A percentile compares a stretch with the other conserved stretches of the same genome.
phyloP scores from a whole-genome alignment of 2,329 filamentous ascomycete species.

The Spiromastix sp. region DNA sequence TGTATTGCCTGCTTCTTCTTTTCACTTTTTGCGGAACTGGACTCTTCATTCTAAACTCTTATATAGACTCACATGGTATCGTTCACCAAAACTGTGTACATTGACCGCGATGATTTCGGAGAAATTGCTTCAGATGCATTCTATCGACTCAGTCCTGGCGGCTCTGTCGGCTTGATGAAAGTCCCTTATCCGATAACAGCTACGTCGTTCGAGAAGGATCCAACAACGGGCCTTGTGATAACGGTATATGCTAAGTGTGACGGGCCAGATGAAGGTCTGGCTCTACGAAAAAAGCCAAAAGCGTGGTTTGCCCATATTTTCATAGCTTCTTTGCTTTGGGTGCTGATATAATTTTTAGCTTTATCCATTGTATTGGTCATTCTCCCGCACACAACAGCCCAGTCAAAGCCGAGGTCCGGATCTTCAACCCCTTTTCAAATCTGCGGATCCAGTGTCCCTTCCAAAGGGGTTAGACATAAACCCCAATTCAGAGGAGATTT shows the following conservation, averaged over 20 bases:
- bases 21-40: background rate
- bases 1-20: slow-evolving; percentile 6
- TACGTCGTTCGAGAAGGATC: slow-evolving; percentile 57
- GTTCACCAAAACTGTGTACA: slow-evolving; percentile 72
- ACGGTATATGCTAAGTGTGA: slow-evolving; percentile 60
- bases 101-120: slow-evolving; percentile 70
- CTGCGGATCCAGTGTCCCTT: slow-evolving; percentile 66
- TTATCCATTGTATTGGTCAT: slow-evolving; percentile 76
- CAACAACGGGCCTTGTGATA: slow-evolving; percentile 51
- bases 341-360: too few relatives aligned
- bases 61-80: slow-evolving; percentile 41
- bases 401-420: slow-evolving; percentile 59
- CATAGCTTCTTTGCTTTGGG: too few relatives aligned
- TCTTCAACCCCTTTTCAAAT: slow-evolving; percentile 80
- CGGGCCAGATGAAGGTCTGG: slow-evolving; percentile 56
- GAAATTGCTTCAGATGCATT: slow-evolving; percentile 62
- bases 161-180: slow-evolving; percentile 64
- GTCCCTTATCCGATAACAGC: slow-evolving; percentile 60
- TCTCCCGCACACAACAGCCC: slow-evolving; percentile 51
- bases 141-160: slow-evolving; percentile 66
- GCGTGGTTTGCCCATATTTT: too few relatives aligned
- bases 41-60: too few relatives aligned
- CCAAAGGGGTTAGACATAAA: slow-evolving; percentile 80
- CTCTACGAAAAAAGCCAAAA: slow-evolving; percentile 54
- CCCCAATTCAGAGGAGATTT: slow-evolving; percentile 72